Evolutionary conservation across 1,139 yeast species (phyloP).

Genomic region (Geotrichum carabidarum): DNA sequence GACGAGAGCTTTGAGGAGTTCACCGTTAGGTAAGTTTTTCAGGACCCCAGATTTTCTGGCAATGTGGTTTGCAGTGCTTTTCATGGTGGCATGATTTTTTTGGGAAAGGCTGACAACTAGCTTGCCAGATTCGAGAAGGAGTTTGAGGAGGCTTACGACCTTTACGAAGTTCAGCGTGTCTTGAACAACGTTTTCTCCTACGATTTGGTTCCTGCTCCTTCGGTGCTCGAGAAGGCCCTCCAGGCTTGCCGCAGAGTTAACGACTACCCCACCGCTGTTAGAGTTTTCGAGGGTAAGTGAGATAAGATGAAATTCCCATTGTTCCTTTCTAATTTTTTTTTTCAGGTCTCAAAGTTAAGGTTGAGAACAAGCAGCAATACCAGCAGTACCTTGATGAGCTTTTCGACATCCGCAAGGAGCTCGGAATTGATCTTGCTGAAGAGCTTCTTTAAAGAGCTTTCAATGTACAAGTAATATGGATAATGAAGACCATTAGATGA

Average conservation of each 20-base stretch:
- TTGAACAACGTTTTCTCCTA: slow-evolving; percentile 96
- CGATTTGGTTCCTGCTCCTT: slow-evolving; percentile 97
- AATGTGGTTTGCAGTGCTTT: neutral
- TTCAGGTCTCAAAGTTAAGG: slow-evolving; percentile 79
- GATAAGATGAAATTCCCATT: neutral
- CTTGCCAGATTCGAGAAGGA: slow-evolving; percentile 76
- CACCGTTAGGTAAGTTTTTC: slow-evolving; percentile 48
- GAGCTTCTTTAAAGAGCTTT: slow-evolving; percentile 52
- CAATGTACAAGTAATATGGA: slow-evolving; percentile 1
- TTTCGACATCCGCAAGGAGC: slow-evolving; percentile 83
- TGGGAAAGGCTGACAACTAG: neutral
- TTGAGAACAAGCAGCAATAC: slow-evolving; percentile 89
- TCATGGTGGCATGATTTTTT: slow-evolving; percentile 13
- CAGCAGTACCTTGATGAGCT: slow-evolving; percentile 93
- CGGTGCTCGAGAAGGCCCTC: slow-evolving; percentile 90
- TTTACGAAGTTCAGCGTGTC: slow-evolving; percentile 91
- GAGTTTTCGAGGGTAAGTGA: slow-evolving; percentile 74
- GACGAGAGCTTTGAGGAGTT: slow-evolving; percentile 95
- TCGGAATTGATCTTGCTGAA: slow-evolving; percentile 90
- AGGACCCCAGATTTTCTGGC: neutral
- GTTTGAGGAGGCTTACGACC: slow-evolving; percentile 95
- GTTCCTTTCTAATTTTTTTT: neutral
- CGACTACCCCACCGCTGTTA: slow-evolving; percentile 97
- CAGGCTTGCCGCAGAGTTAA: slow-evolving; percentile 98
- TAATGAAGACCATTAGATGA: slow-evolving; percentile 4